Evolutionary conservation across 352 stramenopile species (phyloP), one percentile per base, ranked within the genome.

Genomic region (Blastocystis sp.): DNA sequence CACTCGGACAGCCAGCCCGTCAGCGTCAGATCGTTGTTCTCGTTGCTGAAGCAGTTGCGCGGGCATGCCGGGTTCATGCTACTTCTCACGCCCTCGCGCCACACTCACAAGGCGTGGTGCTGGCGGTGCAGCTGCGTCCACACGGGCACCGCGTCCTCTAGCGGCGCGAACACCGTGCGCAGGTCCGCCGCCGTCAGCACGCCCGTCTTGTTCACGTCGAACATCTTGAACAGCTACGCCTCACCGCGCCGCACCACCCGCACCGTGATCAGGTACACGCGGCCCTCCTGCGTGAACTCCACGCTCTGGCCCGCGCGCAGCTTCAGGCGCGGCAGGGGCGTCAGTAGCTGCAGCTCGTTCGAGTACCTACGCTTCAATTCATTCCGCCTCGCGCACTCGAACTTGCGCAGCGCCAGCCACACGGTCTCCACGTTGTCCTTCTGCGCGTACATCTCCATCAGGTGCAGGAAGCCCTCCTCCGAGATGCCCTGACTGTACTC

Each of bases 1-100:
- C 74, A 84, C 23, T 67, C 34, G 11, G 48, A 70, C 53, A 64
- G 23, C 74, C 74, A 84, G 2, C 74, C 74, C 23, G 74, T 43
- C 19, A 84, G 56, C 11, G 74, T 84, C 7, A 84, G 38, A n/a
- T 84, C 45, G 28, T 64, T 64, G 53, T 84, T 84, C 45, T 84
- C 74, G 61, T 84, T 84, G 3, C 28, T 67, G 7, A 40, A 48
- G 48, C 74, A 84, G 40, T 84, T 84, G 34, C 28, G 21, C 28
- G 74, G 74, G 48, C 52, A 84, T 11, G 14, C 28, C 21, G 74
- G 74, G n/a, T 67, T 61, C 74, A 84, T 84, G 61, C 74, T 84
- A 67, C 2, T 2, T 2, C 67, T 67, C 21, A 69, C 1, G 2
- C 0, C 2, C 1, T 1, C 21, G 2, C 4, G 28, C 23, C 3